Conservation (phyloP, 2,329 filamentous ascomycete genomes). For the Cyanodermella asteris region DNA sequence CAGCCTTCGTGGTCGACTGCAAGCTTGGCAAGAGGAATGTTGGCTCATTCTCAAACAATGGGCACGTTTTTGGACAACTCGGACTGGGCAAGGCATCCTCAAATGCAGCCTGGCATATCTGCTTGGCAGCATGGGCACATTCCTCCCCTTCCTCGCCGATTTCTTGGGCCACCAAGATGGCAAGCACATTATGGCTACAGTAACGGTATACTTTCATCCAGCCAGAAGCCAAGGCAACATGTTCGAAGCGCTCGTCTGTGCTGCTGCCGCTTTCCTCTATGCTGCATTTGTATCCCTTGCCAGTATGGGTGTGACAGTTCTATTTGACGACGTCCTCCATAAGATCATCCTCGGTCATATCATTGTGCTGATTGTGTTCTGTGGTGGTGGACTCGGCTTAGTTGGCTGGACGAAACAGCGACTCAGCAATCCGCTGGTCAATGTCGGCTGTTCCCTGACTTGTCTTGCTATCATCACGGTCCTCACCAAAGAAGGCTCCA, state of each 20-base stretch:
- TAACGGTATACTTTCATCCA: conserved; percentile 89
- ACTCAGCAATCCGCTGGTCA: conserved; percentile 57
- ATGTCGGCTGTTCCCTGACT: conserved; percentile 65
- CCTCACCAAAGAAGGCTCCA: conserved; percentile 73
- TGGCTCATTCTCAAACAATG: no score
- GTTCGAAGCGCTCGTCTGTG: conserved; percentile 63
- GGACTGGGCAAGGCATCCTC: conserved; percentile 56
- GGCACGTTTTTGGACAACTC: conserved; percentile 52
- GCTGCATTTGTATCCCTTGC: conserved; percentile 52
- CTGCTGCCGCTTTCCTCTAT: conserved; percentile 58
- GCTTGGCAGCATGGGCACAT: conserved; percentile 67
- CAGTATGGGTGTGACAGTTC: conserved; percentile 72
- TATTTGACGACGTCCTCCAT: conserved; percentile 47
- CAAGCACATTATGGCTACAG: conserved; percentile 81
- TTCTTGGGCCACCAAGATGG: conserved; percentile 68
- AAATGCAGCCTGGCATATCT: conserved; percentile 86
- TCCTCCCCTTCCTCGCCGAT: conserved; percentile 48
- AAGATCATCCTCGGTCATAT: conserved; percentile 52
- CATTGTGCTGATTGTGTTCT: conserved; percentile 61
- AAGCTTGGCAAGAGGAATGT: conserved; percentile 26
- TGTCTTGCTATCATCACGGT: conserved; percentile 78
- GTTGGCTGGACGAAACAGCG: conserved; percentile 73
- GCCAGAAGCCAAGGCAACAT: conserved; percentile 72
- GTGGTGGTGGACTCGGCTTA: conserved; percentile 68
- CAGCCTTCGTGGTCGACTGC: conserved; percentile 8